Evolutionary conservation across 257 asterid genomes (phyloP), one percentile per base, ranked within the genome.

Genomic region (Lithospermum erythrorhizon): DNA sequence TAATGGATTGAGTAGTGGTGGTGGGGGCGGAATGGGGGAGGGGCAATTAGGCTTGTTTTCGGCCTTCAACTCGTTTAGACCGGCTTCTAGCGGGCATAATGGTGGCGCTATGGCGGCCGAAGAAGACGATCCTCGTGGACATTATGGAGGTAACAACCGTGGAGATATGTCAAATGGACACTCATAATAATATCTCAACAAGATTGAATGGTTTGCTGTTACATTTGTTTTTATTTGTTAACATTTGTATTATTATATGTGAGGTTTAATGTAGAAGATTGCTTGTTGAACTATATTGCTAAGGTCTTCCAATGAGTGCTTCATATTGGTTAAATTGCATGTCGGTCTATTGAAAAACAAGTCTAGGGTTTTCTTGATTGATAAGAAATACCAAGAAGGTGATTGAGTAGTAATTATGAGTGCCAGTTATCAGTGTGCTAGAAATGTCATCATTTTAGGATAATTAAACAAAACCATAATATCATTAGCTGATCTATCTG

Each of bases 31-130:
- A 9, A n/a, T 62, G 67, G 77, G 9, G 32, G 94, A 85, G 27
- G 86, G 87, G 8, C 90, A 85, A 61, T 23, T 79, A 19, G 83
- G 90, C 32, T 80, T 82, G 87, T 70, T 81, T 1, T 75, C 86
- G 2, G 84, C 76, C 7, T 63, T 86, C 9, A 80, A 75, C 21
- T 68, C 75, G 4, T 87, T 76, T 21, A 67, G 82, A 76, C 72
- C 70, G 30, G 22, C 69, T 58, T 59, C 66, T 7, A 74, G 72
- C 15, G 69, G 72, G 17, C 24, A 56, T n/a, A 79, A 75, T 8
- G 70, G 68, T 9, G 32, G 55, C 24, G 80, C 74, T 24, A 73
- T 61, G 59, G 59, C 59, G 3, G 30, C 23, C 11, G 37, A 55
- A 14, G 18, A 9, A 10, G 19, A n/a, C 10, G 60, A 7, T 52